A percentile compares a stretch with the other conserved stretches of the same genome.
Evolutionary conservation across 805 yeast species (phyloP).

Genomic region (Wickerhamiella galacta): DNA sequence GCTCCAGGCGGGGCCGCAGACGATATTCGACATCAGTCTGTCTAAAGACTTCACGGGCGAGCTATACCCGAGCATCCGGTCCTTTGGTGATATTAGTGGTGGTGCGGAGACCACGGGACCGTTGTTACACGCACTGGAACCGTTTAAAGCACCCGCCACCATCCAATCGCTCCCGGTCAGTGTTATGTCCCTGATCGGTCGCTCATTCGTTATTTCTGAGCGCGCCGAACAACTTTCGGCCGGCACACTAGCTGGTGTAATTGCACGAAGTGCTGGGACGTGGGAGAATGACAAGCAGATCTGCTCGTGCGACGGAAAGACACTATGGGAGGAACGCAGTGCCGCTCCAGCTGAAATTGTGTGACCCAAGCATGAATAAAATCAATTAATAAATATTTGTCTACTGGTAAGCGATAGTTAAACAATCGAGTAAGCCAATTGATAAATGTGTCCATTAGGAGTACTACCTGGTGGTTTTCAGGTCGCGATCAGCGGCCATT

Average conservation of each 20-base stretch:
- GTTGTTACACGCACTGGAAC: slow-evolving; percentile 23
- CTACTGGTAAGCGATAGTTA: too few species aligned
- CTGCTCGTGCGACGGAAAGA: slow-evolving; percentile 88
- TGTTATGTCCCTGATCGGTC: slow-evolving; percentile 12
- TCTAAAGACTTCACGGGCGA: slow-evolving; percentile 18
- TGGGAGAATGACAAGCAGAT: slow-evolving; percentile 93
- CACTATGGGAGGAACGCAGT: slow-evolving; percentile 93
- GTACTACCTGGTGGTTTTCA: too few species aligned
- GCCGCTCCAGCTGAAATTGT: too few species aligned
- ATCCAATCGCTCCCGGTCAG: slow-evolving; percentile 1
- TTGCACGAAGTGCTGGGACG: slow-evolving; percentile 91
- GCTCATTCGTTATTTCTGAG: slow-evolving; percentile 9
- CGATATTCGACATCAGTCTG: slow-evolving; percentile 63
- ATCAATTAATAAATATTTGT: too few species aligned
- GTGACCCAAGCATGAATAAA: too few species aligned
- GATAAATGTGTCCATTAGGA: too few species aligned
- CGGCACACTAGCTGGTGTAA: slow-evolving; percentile 51
- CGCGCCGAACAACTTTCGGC: slow-evolving; percentile 6
- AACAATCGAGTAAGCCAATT: too few species aligned
- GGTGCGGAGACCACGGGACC: slow-evolving; percentile 23
- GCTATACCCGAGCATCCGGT: slow-evolving; percentile 26
- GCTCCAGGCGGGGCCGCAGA: slow-evolving; percentile 39
- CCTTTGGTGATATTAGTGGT: slow-evolving; percentile 57
- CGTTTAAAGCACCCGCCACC: background rate
- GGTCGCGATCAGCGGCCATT: too few species aligned